phyloP scores from a whole-genome alignment of 1,139 yeast genomes.

The Scheffersomyces parashehatae region DNA sequence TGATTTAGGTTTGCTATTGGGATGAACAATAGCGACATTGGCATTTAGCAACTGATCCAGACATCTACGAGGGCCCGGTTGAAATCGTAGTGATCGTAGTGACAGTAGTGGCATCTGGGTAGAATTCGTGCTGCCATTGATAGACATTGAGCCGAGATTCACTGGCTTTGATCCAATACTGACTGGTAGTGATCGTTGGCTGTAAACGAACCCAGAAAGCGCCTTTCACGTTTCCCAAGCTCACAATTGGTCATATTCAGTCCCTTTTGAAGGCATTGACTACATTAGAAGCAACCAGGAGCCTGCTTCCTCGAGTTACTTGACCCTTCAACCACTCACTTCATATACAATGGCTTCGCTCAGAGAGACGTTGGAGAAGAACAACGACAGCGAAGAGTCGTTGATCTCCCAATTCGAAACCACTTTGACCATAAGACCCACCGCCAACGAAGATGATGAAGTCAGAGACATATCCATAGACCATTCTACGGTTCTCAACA shows the following conservation, averaged over 20 bases:
- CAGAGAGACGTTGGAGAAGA: slow-evolving; percentile 18
- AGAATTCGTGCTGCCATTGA: no score
- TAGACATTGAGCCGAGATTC: no score
- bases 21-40: no score
- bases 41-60: no score
- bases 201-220: no score
- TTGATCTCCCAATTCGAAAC: slow-evolving; percentile 51
- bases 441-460: slow-evolving; percentile 38
- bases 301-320: slow-evolving; percentile 1
- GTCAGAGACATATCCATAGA: slow-evolving; percentile 44
- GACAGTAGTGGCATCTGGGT: no score
- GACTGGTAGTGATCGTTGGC: no score
- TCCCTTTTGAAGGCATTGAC: neutral
- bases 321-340: slow-evolving; percentile 7
- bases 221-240: no score
- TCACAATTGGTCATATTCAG: neutral
- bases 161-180: no score
- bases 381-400: slow-evolving; percentile 46
- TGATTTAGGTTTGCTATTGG: no score
- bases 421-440: slow-evolving; percentile 45
- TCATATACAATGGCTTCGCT: slow-evolving; percentile 1
- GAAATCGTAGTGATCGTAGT: no score
- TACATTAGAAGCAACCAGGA: neutral
- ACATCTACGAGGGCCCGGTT: no score
- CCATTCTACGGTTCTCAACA: slow-evolving; percentile 39